phyloP scores from a whole-genome alignment of 2,329 filamentous ascomycete genomes.

The Neofusicoccum sp. region DNA sequence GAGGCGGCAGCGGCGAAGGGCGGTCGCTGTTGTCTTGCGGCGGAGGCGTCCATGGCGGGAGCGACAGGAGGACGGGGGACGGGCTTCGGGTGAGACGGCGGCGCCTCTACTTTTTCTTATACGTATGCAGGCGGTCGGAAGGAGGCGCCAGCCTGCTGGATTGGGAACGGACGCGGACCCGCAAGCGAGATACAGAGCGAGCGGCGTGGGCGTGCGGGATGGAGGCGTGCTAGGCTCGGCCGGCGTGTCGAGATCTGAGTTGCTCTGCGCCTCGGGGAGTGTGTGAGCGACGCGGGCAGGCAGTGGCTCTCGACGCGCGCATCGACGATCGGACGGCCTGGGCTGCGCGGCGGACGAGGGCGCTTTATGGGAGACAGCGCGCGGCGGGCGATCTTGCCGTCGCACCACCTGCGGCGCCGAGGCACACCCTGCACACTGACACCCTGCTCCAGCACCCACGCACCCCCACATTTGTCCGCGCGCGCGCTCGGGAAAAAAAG shows the following conservation, averaged over 20 bases:
- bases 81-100: neutral
- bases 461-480: constrained; percentile 1
- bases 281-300: neutral
- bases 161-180: constrained; percentile 16
- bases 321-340: constrained; percentile 1
- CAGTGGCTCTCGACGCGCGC: neutral
- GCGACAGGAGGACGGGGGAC: neutral
- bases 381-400: constrained; percentile 15
- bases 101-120: constrained; percentile 14
- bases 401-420: constrained; percentile 12
- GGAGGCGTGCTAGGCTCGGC: neutral
- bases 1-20: constrained; percentile 17
- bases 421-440: constrained; percentile 1
- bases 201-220: neutral
- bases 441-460: neutral
- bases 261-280: neutral
- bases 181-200: constrained; percentile 10
- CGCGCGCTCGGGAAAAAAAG: constrained; percentile 7
- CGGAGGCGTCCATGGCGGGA: constrained; percentile 5
- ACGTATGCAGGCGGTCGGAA: constrained; percentile 9
- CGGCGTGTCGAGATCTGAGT: constrained; percentile 8
- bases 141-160: neutral
- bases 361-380: constrained; percentile 5
- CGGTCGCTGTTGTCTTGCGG: constrained; percentile 21
- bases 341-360: neutral